Percentiles rank a stretch among this genome's conserved stretches.
Conservation (phyloP, 306 rosid species). For the Fagus sylvatica region DNA sequence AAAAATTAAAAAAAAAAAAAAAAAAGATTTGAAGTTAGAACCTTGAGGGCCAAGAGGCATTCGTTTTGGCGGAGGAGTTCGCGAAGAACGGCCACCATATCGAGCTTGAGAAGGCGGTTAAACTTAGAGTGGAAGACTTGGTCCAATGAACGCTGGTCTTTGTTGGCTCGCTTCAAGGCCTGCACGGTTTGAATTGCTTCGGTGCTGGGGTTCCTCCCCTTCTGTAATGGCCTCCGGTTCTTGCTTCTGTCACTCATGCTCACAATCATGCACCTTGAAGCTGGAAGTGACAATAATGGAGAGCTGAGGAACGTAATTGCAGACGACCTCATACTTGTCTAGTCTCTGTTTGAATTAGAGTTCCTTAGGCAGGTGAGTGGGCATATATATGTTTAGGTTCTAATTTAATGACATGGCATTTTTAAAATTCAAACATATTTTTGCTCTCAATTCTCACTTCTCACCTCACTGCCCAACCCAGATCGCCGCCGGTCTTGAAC, state of each 20-base stretch:
- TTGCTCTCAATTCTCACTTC: too few species aligned
- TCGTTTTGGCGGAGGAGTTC: slow-evolving; percentile 58
- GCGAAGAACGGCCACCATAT: slow-evolving; percentile 50
- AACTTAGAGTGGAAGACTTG: slow-evolving; percentile 38
- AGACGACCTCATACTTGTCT: too few species aligned
- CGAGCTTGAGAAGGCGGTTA: slow-evolving; percentile 50
- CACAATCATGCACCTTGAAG: slow-evolving; percentile 15
- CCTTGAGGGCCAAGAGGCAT: slow-evolving; percentile 60
- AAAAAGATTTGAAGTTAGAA: background rate
- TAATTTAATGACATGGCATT: too few species aligned
- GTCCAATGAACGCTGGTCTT: slow-evolving; percentile 17
- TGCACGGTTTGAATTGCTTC: slow-evolving; percentile 58
- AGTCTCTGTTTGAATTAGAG: too few species aligned
- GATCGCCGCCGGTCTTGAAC: too few species aligned
- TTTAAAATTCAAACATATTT: too few species aligned
- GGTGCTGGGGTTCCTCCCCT: slow-evolving; percentile 56
- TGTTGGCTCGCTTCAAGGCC: slow-evolving; percentile 43
- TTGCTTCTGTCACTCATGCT: slow-evolving; percentile 50
- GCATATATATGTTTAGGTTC: too few species aligned
- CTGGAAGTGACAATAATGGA: background rate
- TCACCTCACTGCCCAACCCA: too few species aligned
- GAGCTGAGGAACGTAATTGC: background rate
- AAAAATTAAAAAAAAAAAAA: too few species aligned
- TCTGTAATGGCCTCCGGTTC: slow-evolving; percentile 52
- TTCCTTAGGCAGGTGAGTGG: too few species aligned